These are phyloP conservation scores for Globisporangium solare DNA, from an alignment of 352 stramenopile species.

Conservation along the genomic window DNA sequence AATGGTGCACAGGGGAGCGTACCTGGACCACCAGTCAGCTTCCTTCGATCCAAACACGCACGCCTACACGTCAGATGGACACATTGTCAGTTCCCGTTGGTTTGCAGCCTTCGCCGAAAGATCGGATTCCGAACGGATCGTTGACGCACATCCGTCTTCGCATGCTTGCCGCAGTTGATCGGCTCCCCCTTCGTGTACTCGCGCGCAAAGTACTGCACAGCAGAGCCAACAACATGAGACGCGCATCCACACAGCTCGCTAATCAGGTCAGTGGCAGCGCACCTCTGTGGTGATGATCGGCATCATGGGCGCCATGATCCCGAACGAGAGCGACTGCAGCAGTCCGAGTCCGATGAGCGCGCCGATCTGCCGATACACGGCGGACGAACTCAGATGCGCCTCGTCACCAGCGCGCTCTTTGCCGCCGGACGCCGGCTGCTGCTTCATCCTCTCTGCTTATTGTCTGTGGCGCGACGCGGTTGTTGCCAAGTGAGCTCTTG, in stretches of 20 bases:
- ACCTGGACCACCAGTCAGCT: constrained; percentile 71
- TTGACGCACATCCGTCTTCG: constrained; percentile 29
- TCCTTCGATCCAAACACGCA: constrained; percentile 65
- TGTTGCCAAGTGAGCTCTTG: too few relatives aligned
- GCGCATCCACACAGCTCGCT: too few relatives aligned
- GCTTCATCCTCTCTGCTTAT: background rate
- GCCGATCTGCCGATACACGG: constrained; percentile 26
- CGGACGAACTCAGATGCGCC: constrained; percentile 2
- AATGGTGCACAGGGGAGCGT: background rate
- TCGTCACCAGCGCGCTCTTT: background rate
- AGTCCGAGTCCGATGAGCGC: constrained; percentile 43
- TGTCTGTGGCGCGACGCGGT: background rate
- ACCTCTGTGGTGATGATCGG: constrained; percentile 69
- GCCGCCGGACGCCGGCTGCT: background rate
- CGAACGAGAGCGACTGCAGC: constrained; percentile 50
- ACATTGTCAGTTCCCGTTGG: constrained; percentile 1
- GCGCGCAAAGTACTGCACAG: constrained; percentile 64
- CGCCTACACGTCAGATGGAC: constrained; percentile 19
- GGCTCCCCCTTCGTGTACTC: constrained; percentile 34
- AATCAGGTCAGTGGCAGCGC: too few relatives aligned
- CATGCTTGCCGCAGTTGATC: constrained; percentile 53
- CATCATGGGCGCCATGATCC: constrained; percentile 60
- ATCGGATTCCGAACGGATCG: background rate
- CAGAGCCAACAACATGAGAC: too few relatives aligned
- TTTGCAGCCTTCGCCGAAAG: background rate